Conservation (phyloP, 306 rosid genomes). For the Boehmeria nivea region DNA sequence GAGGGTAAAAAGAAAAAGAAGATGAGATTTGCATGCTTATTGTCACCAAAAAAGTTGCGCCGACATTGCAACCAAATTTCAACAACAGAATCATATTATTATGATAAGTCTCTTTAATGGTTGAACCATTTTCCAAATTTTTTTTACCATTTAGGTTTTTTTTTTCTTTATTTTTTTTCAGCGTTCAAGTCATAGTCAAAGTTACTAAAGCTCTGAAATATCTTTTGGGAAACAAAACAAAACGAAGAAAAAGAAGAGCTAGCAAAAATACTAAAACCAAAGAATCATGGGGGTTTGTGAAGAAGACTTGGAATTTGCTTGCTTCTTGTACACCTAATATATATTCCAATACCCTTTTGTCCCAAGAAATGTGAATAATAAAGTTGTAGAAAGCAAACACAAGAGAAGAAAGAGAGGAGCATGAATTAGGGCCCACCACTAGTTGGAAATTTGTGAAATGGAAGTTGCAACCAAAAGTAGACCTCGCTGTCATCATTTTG, state of each 20-base stretch:
- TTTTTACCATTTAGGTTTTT: background rate
- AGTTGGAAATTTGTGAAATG: conserved; percentile 6
- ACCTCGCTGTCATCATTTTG: conserved; percentile 21
- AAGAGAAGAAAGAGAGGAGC: conserved; percentile 13
- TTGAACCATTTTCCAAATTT: conserved; percentile 8
- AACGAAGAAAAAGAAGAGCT: background rate
- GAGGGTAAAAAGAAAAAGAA: background rate
- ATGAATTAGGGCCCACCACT: conserved; percentile 24
- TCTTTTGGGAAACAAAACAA: background rate
- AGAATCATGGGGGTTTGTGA: conserved; percentile 7
- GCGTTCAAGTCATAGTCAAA: conserved; percentile 28
- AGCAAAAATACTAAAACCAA: background rate
- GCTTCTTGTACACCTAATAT: conserved; percentile 3
- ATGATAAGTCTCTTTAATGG: background rate
- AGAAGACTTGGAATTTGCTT: conserved; percentile 12
- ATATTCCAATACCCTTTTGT: no score
- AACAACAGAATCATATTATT: background rate
- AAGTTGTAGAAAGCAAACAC: conserved; percentile 22
- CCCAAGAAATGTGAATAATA: background rate
- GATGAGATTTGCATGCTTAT: background rate
- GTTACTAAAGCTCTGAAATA: conserved; percentile 15
- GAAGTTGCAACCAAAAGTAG: conserved; percentile 25
- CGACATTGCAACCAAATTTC: conserved; percentile 15
- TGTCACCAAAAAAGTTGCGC: conserved; percentile 10
- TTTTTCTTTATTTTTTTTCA: conserved; percentile 12